Evolutionary conservation across 108 stramenopile species (phyloP).

Genomic region (Ochromonas danica): DNA sequence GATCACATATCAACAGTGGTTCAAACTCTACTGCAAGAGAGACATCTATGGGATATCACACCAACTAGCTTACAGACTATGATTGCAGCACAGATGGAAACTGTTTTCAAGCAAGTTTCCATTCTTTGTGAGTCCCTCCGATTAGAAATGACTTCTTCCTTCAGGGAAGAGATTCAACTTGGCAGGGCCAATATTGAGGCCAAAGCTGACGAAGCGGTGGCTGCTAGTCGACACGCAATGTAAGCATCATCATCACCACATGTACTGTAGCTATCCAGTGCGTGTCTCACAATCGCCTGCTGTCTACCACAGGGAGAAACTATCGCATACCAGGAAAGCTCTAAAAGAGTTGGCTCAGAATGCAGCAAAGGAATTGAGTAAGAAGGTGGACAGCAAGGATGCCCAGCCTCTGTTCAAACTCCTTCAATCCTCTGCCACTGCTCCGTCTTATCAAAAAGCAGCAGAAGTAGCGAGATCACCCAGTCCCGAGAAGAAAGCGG

Average conservation of each 20-base stretch:
- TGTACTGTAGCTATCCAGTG: neutral
- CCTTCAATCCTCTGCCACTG: neutral
- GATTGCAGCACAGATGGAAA: neutral
- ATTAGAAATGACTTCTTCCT: neutral
- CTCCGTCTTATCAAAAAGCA: too few species aligned
- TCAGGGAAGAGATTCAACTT: neutral
- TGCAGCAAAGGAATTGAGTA: neutral
- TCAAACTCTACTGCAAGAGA: neutral
- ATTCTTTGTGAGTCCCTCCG: neutral
- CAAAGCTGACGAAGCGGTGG: neutral
- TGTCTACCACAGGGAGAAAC: conserved; percentile 2
- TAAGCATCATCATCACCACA: neutral
- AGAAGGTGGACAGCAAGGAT: conserved; percentile 2
- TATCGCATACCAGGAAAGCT: neutral
- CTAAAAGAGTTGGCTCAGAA: conserved; percentile 3
- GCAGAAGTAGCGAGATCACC: too few species aligned
- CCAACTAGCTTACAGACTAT: neutral
- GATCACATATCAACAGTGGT: neutral
- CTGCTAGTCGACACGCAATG: neutral
- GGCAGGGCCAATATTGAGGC: neutral
- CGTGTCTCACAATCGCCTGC: too few species aligned
- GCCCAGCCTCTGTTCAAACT: conserved; percentile 7
- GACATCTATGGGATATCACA: neutral
- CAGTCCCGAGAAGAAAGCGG: too few species aligned
- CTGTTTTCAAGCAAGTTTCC: neutral